A percentile compares a stretch with the other conserved stretches of the same genome.
phyloP scores from a whole-genome alignment of 495 filamentous ascomycete species.

The Xylaria intraflava region DNA sequence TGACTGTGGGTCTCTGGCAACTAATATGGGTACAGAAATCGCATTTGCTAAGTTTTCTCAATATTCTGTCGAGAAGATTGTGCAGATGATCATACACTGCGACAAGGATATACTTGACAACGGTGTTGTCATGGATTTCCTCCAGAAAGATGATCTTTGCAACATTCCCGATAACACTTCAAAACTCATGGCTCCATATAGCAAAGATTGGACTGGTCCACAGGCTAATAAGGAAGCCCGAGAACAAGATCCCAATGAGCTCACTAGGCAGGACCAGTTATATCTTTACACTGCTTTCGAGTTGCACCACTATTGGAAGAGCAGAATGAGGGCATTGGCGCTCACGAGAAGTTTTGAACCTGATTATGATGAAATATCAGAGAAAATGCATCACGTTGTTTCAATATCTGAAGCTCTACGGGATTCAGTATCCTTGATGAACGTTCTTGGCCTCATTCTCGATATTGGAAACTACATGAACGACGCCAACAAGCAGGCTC shows the following conservation, averaged over 20 bases:
- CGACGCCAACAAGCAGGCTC: conserved; percentile 95
- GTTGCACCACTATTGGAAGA: conserved; percentile 98
- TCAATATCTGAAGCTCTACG: conserved; percentile 80
- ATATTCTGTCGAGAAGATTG: conserved; percentile 70
- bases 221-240: conserved; percentile 71
- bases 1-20: neutral
- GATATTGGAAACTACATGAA: conserved; percentile 99
- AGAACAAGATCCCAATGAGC: conserved; percentile 80
- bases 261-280: conserved; percentile 91
- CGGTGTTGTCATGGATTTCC: conserved; percentile 92
- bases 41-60: conserved; percentile 84
- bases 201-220: conserved; percentile 91
- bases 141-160: conserved; percentile 86
- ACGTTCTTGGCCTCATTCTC: conserved; percentile 89
- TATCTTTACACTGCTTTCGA: conserved; percentile 91
- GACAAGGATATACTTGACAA: conserved; percentile 89
- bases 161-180: conserved; percentile 82
- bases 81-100: conserved; percentile 92
- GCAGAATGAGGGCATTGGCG: conserved; percentile 81
- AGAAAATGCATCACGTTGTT: conserved; percentile 75
- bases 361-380: conserved; percentile 86
- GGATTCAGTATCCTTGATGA: conserved; percentile 88
- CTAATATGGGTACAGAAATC: conserved; percentile 55
- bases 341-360: conserved; percentile 78
- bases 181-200: conserved; percentile 90